Evolutionary conservation across 176 grass and related monocot species (phyloP).

Genomic region (Raddia guianensis): DNA sequence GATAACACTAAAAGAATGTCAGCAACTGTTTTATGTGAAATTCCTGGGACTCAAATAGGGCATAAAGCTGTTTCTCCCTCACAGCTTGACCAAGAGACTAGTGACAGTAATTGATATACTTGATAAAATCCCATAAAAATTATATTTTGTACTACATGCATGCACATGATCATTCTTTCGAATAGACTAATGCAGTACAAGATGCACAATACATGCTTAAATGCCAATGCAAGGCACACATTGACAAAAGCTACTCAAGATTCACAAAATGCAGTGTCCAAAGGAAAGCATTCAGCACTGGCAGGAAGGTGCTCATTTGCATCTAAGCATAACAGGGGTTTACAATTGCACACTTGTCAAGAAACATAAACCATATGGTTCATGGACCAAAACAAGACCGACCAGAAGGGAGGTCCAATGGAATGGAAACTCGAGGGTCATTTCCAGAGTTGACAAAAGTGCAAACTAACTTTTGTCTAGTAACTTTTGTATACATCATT

Average conservation of each 20-base stretch:
- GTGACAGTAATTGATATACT: background rate
- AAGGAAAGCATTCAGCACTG: background rate
- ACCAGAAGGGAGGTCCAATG: background rate
- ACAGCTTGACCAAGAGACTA: background rate
- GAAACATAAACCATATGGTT: background rate
- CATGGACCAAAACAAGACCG: background rate
- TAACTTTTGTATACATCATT: background rate
- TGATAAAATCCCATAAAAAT: background rate
- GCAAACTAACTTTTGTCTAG: background rate
- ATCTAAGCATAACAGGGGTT: background rate
- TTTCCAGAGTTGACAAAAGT: background rate
- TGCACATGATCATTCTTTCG: constrained; percentile 1
- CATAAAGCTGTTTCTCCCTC: background rate
- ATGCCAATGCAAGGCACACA: background rate
- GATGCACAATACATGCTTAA: background rate
- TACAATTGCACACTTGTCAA: background rate
- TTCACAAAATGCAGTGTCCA: background rate
- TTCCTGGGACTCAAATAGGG: too few species aligned
- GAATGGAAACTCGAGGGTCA: background rate
- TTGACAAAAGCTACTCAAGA: background rate
- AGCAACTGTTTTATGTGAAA: background rate
- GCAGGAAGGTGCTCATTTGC: background rate
- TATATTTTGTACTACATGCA: background rate
- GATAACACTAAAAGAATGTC: background rate
- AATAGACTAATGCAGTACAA: background rate